Evolutionary conservation across 176 grass and related monocot genomes (phyloP), one percentile per base, ranked within the genome.

Genomic region (Lolium perenne): DNA sequence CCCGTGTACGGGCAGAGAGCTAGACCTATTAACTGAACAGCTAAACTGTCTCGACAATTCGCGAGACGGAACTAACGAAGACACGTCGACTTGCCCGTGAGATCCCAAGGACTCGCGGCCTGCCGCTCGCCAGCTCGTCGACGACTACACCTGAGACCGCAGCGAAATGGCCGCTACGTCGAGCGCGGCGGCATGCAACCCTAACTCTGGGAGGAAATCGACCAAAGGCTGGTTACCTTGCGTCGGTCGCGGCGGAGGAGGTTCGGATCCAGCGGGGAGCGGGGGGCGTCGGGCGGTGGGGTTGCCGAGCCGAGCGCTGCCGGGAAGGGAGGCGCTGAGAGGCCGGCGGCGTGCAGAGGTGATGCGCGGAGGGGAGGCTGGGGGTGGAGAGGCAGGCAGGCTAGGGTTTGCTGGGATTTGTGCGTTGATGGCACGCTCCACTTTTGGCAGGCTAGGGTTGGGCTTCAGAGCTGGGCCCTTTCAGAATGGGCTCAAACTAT

Each of bases 381-480:
- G 48, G 20, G 50, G 16, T 16, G 23, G 72, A 18, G 73, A 35
- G 32, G 32, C 32, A 35, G 32, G 32, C 32, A 54, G 73, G 73
- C 49, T 76, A 76, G 73, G 74, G 73, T 76, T 76, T 53, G 73
- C 4, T 35, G 10, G 48, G 73, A 38, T 53, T 75, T 40, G 67
- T 71, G 46, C 47, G 47, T 75, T 5, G 72, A 17, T 17, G 47
- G 73, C 73, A 76, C 73, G 49, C 74, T 56, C 7, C 25, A 38
- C 74, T 54, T 74, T 75, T 76, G 72, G 48, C 72, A 76, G 72
- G 72, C 72, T 75, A 47, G 70, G 70, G 70, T 48, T 76, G 72
- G 72, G 47, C 72, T 76, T 0, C 22, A 8, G 5, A 1, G 29
- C 5, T 17, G 13, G 63, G 63, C 63, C 26, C 50, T 76, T 53